These are phyloP conservation scores for Monilinia fructigena DNA, from an alignment of 2,329 filamentous ascomycete species.

Conservation along the genomic window DNA sequence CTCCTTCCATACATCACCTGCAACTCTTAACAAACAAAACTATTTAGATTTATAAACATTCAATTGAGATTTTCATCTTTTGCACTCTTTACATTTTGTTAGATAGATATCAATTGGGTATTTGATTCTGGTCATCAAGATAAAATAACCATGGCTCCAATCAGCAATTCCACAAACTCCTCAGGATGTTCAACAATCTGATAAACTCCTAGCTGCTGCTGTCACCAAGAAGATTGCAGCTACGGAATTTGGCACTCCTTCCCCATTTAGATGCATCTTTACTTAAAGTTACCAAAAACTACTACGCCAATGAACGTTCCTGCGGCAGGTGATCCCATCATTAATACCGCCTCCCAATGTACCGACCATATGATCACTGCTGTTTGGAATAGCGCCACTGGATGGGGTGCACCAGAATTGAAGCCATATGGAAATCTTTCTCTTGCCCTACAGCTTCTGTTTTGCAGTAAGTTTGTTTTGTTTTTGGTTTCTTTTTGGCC, in stretches of 20 bases:
- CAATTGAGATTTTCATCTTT: not conserved
- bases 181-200: slow-evolving; percentile 46
- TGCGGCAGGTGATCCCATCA: slow-evolving; percentile 45
- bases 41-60: not conserved
- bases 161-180: slow-evolving; percentile 43
- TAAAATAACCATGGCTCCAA: slow-evolving; percentile 46
- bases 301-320: slow-evolving; percentile 53
- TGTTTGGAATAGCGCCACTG: slow-evolving; percentile 61
- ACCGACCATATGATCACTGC: slow-evolving; percentile 89
- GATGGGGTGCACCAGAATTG: slow-evolving; percentile 74
- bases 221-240: slow-evolving; percentile 48
- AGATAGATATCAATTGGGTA: not conserved
- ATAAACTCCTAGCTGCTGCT: slow-evolving; percentile 53
- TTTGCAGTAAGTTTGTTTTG: slow-evolving; percentile 54
- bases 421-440: slow-evolving; percentile 75
- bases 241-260: slow-evolving; percentile 51
- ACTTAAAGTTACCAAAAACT: slow-evolving; percentile 55
- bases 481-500: not conserved
- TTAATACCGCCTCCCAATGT: slow-evolving; percentile 36
- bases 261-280: slow-evolving; percentile 57
- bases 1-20: not conserved
- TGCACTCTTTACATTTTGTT: slow-evolving; percentile 11
- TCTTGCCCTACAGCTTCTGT: slow-evolving; percentile 76
- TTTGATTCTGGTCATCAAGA: not conserved
- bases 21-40: not conserved